A percentile compares a stretch with the other conserved stretches of the same genome.
phyloP scores from a whole-genome alignment of 2,329 filamentous ascomycete species.

The Aspergillus sp. region DNA sequence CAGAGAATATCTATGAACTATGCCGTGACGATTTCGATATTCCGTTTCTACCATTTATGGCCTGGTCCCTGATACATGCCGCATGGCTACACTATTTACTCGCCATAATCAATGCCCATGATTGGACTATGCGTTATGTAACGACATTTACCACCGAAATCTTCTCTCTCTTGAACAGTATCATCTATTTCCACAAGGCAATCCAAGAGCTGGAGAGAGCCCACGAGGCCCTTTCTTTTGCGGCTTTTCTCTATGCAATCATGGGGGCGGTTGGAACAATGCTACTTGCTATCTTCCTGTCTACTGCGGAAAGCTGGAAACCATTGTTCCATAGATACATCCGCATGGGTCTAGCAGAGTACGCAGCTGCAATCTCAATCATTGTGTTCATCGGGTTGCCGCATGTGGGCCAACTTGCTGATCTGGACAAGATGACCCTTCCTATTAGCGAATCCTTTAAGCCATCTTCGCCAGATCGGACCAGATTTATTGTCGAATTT shows the following conservation, averaged over 20 bases:
- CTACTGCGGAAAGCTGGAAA: conserved; percentile 65
- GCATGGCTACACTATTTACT: conserved; percentile 69
- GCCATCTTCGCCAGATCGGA: conserved; percentile 60
- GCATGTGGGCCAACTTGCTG: conserved; percentile 62
- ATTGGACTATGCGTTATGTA: conserved; percentile 73
- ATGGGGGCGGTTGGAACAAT: conserved; percentile 68
- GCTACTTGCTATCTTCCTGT: conserved; percentile 64
- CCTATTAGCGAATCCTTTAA: conserved; percentile 60
- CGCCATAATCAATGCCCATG: conserved; percentile 69
- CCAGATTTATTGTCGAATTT: conserved; percentile 64
- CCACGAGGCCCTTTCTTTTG: conserved; percentile 60
- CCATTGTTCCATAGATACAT: conserved; percentile 66
- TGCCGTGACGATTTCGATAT: conserved; percentile 58
- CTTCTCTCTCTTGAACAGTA: conserved; percentile 68
- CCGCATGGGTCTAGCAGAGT: conserved; percentile 65
- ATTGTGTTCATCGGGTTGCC: conserved; percentile 68
- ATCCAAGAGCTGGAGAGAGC: conserved; percentile 66
- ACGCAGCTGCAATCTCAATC: conserved; percentile 69
- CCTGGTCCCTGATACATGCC: conserved; percentile 68
- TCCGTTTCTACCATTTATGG: conserved; percentile 69
- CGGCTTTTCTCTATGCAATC: conserved; percentile 67
- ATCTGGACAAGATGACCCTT: conserved; percentile 63
- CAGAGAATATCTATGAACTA: conserved; percentile 67
- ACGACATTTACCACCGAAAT: conserved; percentile 70
- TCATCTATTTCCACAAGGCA: conserved; percentile 72